Evolutionary conservation across 2,329 filamentous ascomycete genomes (phyloP), one percentile per base, ranked within the genome.

Genomic region (Triangularia verruculosa): DNA sequence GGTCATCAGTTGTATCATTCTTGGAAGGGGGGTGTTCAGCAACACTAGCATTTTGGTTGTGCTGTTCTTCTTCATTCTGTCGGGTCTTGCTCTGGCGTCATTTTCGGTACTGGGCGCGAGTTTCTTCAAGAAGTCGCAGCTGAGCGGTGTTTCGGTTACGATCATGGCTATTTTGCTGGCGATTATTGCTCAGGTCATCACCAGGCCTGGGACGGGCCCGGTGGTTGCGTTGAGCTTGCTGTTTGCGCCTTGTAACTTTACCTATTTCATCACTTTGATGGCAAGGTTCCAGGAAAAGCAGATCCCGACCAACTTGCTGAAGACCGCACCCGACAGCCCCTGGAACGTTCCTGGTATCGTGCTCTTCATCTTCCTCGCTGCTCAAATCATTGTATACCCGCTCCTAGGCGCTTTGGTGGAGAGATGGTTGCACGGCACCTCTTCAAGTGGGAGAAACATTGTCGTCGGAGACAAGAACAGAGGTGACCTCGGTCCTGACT

Each of bases 221-320:
- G 90, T 94, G 2, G 82, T 84, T 5, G 78, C 91, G 3, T 80
- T 96, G 12, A 89, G 89, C 65, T 73, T 96, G 13, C 75, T 97
- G 0, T 97, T 97, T 73, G 86, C 92, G 0, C 91, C 93, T 0
- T 96, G 93, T 80, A 93, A 92, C 70, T 97, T 92, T 72, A 89
- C 94, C 13, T 93, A 89, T 74, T 95, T 94, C 72, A 82, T 88
- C 61, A 86, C 90, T 17, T 84, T 89, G 66, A 84, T 93, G 75
- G 91, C 93, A 12, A 87, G 90, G 51, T 97, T 86, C 74, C 91
- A 97, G 76, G 80, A 82, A 66, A 73, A 87, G 61, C 79, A 85
- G 17, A 71, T 80, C 47, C 78, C 85, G 0, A 84, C 89, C 0
- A 85, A 91, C 66, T 78, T 97, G 2, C 71, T 84, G 4, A 74